A percentile compares a stretch with the other conserved stretches of the same genome.
These are phyloP conservation scores for Xylaria curta DNA, from an alignment of 495 filamentous ascomycete genomes.

Conservation along the genomic window DNA sequence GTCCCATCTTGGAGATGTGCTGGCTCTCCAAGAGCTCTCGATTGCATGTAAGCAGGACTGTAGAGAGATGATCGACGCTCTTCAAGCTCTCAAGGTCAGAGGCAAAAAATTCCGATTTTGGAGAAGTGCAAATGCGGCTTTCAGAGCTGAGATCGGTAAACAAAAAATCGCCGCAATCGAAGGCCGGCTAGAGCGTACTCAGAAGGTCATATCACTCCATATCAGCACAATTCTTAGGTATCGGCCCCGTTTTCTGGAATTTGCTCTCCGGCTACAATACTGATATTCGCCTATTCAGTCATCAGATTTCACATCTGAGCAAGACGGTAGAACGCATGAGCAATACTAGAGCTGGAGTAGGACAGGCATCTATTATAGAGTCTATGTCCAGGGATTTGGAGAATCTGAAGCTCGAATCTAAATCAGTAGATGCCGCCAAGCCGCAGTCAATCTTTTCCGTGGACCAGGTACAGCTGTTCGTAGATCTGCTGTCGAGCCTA, in stretches of 20 bases:
- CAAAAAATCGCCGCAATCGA: not conserved
- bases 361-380: not conserved
- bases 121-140: not conserved
- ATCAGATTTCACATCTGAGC: not conserved
- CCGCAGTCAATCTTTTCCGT: not conserved
- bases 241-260: not conserved
- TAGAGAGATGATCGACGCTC: not conserved
- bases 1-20: not conserved
- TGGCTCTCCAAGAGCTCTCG: not conserved
- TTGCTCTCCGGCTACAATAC: not conserved
- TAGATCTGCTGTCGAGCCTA: not conserved
- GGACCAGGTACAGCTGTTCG: not conserved
- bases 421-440: not conserved
- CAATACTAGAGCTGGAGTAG: not conserved
- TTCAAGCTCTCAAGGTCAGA: constrained; percentile 2
- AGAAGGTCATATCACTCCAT: not conserved
- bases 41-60: not conserved
- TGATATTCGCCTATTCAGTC: not conserved
- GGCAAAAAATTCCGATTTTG: not conserved
- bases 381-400: not conserved
- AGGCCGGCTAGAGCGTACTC: not conserved
- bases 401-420: not conserved
- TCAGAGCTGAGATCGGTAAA: not conserved
- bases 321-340: not conserved
- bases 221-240: constrained; percentile 1